phyloP scores from a whole-genome alignment of 2,329 filamentous ascomycete genomes.

The Penicillium sp. region DNA sequence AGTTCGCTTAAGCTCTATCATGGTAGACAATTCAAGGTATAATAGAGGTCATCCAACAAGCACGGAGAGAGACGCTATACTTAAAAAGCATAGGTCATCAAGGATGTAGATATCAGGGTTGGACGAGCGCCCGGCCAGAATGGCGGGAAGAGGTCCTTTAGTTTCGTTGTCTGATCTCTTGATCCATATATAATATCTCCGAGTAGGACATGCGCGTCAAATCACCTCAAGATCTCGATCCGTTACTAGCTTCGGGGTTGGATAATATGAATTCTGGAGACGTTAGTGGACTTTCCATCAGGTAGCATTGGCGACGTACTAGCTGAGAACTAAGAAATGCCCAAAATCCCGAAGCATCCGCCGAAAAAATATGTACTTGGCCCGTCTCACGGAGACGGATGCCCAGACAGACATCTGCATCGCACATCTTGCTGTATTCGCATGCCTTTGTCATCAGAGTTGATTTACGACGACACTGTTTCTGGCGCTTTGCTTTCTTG shows the following conservation, averaged over 20 bases:
- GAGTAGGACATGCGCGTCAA: too few relatives aligned
- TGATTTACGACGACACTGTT: slow-evolving; percentile 9
- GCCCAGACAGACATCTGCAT: slow-evolving; percentile 14
- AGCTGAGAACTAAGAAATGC: slow-evolving; percentile 9
- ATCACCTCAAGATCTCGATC: not conserved
- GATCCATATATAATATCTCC: too few relatives aligned
- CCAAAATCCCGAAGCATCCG: slow-evolving; percentile 13
- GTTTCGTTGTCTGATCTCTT: too few relatives aligned
- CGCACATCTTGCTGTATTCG: slow-evolving; percentile 16
- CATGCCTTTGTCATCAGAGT: slow-evolving; percentile 13
- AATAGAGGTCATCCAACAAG: too few relatives aligned
- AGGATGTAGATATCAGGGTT: too few relatives aligned
- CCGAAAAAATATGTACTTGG: slow-evolving; percentile 17
- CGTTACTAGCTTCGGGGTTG: slow-evolving; percentile 1
- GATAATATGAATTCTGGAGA: slow-evolving; percentile 5
- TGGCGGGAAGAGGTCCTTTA: too few relatives aligned
- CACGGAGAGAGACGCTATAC: too few relatives aligned
- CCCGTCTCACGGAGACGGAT: slow-evolving; percentile 20
- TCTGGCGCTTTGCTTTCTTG: slow-evolving; percentile 1
- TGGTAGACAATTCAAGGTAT: too few relatives aligned
- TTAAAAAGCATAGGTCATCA: too few relatives aligned
- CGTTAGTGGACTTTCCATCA: not conserved
- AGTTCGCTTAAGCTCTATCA: too few relatives aligned
- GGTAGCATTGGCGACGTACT: slow-evolving; percentile 1
- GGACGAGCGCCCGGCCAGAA: too few relatives aligned